A percentile compares a stretch with the other conserved stretches of the same genome.
These are phyloP conservation scores for Punica granatum DNA, from an alignment of 345 rosid genomes.

Conservation along the genomic window DNA sequence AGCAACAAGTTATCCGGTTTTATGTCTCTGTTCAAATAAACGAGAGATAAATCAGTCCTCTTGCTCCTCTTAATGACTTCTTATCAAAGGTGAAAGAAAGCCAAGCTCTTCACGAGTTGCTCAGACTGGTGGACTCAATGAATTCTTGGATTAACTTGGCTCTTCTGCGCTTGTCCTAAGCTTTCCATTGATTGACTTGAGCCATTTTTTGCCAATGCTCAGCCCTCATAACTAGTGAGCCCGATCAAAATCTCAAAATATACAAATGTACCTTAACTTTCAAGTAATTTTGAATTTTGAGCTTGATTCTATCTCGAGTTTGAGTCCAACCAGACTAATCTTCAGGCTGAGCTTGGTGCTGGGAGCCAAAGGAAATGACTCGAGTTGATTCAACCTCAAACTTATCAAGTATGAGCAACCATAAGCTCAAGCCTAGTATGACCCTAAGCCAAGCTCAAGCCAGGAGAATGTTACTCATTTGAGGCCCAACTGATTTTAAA, in stretches of 20 bases:
- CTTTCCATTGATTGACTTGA: not conserved
- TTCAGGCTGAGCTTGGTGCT: not conserved
- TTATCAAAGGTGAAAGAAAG: not conserved
- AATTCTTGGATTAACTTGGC: not conserved
- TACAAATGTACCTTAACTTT: not conserved
- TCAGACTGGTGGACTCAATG: not conserved
- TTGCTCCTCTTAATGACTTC: not conserved
- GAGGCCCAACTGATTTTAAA: no score
- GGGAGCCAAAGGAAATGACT: not conserved
- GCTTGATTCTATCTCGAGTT: not conserved
- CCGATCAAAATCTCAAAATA: not conserved
- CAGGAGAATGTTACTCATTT: not conserved
- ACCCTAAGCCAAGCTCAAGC: not conserved
- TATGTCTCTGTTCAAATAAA: slow-evolving; percentile 7
- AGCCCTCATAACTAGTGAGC: not conserved
- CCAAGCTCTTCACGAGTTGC: not conserved
- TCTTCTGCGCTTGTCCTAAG: not conserved
- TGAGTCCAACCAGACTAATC: not conserved
- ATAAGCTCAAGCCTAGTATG: not conserved
- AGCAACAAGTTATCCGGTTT: slow-evolving; percentile 74
- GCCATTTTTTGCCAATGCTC: not conserved
- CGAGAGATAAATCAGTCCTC: not conserved
- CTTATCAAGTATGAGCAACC: not conserved
- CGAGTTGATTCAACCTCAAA: not conserved
- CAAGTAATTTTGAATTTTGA: not conserved